Base-by-base conservation (phyloP, 139 green algal genomes). In the Chlorella sp. region DNA sequence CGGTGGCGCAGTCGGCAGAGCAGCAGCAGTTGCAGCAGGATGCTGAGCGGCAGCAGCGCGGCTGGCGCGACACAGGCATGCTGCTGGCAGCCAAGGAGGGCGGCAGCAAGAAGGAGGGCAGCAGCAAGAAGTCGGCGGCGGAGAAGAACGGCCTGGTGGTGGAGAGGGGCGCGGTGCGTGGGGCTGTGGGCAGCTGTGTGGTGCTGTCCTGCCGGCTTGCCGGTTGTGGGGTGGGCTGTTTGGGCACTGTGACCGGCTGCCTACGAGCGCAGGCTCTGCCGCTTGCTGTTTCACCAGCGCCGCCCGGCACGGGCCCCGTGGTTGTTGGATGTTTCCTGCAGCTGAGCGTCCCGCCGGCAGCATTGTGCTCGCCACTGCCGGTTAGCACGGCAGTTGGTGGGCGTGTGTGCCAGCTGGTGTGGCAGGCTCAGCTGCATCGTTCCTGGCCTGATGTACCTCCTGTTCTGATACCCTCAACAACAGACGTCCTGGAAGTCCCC, bases 61-160 rank as follows among this genome's bases (percentile, higher is more conserved):
- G 78, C 13, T 84, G 84, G 84, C 51, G 44, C 48, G 84, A 88
- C 84, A 88, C 84, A 8, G 84, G 84, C 78, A 88, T 88, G 1
- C 76, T 84, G 41, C 64, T 88, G 41, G 83, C 83, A n/a, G 74
- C 74, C 4, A 36, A 69, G n/a, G 32, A 51, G 51, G 40, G 41
- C 7, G 69, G 69, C 69, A 75, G 69, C 38, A 48, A 48, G 69
- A 36, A 68, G 32, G 30, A 48, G 51, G 38, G n/a, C 0, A 34
- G 69, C 69, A 51, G 38, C 38, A 48, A 34, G 13, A 60, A 60
- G 51, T 26, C 22, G 51, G 51, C 51, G 51, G 13, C 9, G 9
- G 13, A 24, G 51, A 24, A 60, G 51, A 60, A 60, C 51, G 51
- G 51, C 51, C 14, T 60, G 51, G 69, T 11, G 51, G 22, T 36